These are phyloP conservation scores for Clarireedia hainanense DNA, from an alignment of 2,329 filamentous ascomycete genomes.

Conservation along the genomic window DNA sequence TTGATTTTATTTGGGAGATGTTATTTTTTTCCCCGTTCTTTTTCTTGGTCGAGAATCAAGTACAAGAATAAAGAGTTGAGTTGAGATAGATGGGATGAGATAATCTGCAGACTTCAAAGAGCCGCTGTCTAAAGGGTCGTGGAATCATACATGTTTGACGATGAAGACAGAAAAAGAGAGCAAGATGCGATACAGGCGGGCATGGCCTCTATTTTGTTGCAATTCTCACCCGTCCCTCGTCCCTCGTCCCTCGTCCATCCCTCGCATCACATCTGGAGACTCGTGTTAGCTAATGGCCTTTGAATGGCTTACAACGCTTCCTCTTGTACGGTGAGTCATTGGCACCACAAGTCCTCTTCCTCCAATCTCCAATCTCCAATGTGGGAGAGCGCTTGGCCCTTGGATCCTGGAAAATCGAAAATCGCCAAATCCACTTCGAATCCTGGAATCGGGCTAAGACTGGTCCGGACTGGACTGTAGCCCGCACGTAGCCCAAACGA, in stretches of 20 bases:
- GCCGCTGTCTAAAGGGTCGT: slow-evolving; percentile 23
- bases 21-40: neutral
- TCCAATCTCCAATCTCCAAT: neutral
- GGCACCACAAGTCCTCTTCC: neutral
- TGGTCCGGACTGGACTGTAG: neutral
- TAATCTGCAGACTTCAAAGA: slow-evolving; percentile 26
- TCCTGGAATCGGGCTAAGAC: neutral
- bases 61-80: neutral
- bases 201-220: slow-evolving; percentile 8
- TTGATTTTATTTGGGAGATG: neutral
- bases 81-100: slow-evolving; percentile 5
- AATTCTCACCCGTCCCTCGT: neutral
- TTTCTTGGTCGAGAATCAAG: neutral
- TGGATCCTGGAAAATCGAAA: neutral
- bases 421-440: neutral
- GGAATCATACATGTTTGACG: slow-evolving; percentile 25
- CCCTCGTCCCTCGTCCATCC: no score
- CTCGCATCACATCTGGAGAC: neutral
- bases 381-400: neutral
- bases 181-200: slow-evolving; percentile 15
- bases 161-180: slow-evolving; percentile 14
- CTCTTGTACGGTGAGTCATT: no score
- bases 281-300: neutral
- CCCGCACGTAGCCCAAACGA: neutral
- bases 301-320: neutral